Evolutionary conservation across 1,284 basidiomycete species (phyloP), one percentile per base, ranked within the genome.

Genomic region (Macrocystidia cucumis): DNA sequence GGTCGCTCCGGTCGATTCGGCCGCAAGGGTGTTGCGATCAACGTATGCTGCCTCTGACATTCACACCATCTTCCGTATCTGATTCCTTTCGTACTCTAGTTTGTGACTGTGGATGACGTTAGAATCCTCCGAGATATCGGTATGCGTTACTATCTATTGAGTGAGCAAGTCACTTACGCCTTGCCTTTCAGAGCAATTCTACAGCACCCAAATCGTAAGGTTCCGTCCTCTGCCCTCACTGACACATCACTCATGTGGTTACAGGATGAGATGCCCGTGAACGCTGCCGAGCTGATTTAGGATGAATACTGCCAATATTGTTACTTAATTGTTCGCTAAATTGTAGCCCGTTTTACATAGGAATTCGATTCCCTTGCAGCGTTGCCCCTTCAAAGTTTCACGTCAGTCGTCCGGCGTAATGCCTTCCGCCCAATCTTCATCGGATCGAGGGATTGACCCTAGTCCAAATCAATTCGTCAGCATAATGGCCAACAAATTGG

Each of bases 1-100:
- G 93, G 93, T 61, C 82, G 92, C 40, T 91, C 88, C 36, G 93
- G 93, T 50, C 86, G 93, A 39, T 97, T 96, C 59, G 91, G 91
- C 45, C 74, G 91, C 45, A 95, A 95, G 62, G 91, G 91, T 67
- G 92, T 89, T 48, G 91, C 79, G 36, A 91, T 87, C 62, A 96
- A 85, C 60, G 87, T 90, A 53, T 41, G 72, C 40, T 25, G 24
- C 12, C 26, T 35, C 19, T 29, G 29, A 26, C 36, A 29, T 29
- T 25, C 26, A 29, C 32, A 18, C 31, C 23, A 36, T 30, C 32
- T 32, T 22, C 27, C 47, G 29, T 35, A 40, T 46, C 37, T 40
- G n/a, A 26, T 43, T 36, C 24, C 24, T 34, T 37, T 42, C 29
- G 44, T 25, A 44, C 8, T 8, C 11, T 16, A 91, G 90, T 93